A percentile compares a stretch with the other conserved stretches of the same genome.
Evolutionary conservation across 257 asterid genomes (phyloP).

Genomic region (Solanum etuberosum): DNA sequence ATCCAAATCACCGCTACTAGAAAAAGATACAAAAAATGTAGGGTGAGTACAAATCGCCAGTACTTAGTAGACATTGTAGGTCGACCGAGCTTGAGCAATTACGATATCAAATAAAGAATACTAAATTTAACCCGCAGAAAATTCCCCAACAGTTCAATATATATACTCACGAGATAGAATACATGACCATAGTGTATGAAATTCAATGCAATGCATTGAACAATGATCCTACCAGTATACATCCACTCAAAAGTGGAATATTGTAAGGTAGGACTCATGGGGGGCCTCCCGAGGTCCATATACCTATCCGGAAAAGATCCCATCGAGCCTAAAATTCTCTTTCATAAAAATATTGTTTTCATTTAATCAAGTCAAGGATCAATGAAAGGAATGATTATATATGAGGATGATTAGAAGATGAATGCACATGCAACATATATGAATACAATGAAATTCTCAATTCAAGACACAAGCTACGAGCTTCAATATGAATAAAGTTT

Average conservation of each 20-base stretch:
- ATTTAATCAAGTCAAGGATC: neutral
- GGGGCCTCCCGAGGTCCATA: neutral
- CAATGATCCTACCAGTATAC: neutral
- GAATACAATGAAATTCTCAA: neutral
- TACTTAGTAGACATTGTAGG: neutral
- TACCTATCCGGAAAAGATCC: neutral
- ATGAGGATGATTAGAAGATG: neutral
- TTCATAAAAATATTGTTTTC: neutral
- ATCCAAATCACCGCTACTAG: neutral
- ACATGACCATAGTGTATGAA: neutral
- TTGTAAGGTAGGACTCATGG: neutral
- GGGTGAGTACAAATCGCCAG: neutral
- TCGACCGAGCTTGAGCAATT: neutral
- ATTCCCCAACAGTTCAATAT: neutral
- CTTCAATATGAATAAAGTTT: neutral
- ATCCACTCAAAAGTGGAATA: neutral
- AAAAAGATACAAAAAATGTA: neutral
- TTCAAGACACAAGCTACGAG: neutral
- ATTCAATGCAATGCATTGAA: neutral
- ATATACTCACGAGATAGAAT: neutral
- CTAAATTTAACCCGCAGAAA: neutral
- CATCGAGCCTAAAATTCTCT: neutral
- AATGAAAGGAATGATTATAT: neutral
- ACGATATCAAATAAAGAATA: neutral
- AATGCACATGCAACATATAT: neutral